A percentile compares a stretch with the other conserved stretches of the same genome.
Evolutionary conservation across 352 stramenopile genomes (phyloP).

Genomic region (Phytophthora sp.): DNA sequence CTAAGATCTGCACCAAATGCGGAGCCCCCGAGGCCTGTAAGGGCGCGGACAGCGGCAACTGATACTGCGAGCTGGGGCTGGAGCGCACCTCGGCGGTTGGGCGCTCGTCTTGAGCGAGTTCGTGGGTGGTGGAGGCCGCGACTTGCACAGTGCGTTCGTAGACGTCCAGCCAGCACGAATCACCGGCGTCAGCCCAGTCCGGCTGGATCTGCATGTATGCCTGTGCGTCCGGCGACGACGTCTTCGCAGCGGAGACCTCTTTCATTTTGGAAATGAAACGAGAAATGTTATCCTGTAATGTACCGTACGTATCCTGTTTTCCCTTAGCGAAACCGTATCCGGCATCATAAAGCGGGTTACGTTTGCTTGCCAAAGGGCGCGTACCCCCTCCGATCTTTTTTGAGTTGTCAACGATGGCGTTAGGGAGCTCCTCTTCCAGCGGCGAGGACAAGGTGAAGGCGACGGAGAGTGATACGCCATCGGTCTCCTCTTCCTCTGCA

Average conservation of each 20-base stretch:
- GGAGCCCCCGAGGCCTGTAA: background rate
- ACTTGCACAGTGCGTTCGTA: conserved; percentile 51
- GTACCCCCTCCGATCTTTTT: no score
- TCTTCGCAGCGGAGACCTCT: conserved; percentile 2
- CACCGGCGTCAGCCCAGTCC: conserved; percentile 46
- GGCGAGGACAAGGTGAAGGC: no score
- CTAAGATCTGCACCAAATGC: conserved; percentile 47
- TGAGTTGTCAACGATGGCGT: conserved; percentile 16
- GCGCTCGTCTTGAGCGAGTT: conserved; percentile 22
- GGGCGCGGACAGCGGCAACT: conserved; percentile 41
- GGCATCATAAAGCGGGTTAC: no score
- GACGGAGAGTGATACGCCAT: conserved; percentile 1
- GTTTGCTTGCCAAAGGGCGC: no score
- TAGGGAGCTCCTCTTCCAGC: no score
- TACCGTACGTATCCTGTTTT: no score
- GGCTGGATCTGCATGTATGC: conserved; percentile 73
- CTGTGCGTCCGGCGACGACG: conserved; percentile 18
- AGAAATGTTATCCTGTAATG: no score
- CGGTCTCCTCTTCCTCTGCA: no score
- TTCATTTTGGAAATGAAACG: conserved; percentile 20
- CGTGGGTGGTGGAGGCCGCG: conserved; percentile 1
- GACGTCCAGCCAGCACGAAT: conserved; percentile 60
- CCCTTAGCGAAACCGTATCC: no score
- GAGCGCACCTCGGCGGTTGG: conserved; percentile 18
- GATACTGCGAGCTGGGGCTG: conserved; percentile 48